Conservation (phyloP, 257 asterid species). For the Solanum pinnatisectum region DNA sequence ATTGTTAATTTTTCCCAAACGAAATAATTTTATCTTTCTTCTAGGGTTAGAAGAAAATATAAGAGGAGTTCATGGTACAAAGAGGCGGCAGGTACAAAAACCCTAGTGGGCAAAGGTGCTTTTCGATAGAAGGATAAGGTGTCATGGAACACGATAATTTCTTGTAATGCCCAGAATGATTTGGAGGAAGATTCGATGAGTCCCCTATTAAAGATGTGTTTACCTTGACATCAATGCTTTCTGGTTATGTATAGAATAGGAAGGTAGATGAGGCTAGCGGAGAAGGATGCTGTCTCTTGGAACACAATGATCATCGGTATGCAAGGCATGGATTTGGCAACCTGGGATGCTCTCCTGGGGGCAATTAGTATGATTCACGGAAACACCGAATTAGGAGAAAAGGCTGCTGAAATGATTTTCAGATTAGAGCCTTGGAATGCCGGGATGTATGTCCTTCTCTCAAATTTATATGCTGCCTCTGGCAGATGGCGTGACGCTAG, state of each 20-base stretch:
- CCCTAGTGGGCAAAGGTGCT: conserved; percentile 32
- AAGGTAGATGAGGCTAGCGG: too few relatives aligned
- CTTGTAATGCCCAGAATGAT: conserved; percentile 63
- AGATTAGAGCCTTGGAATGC: conserved; percentile 81
- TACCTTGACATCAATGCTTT: conserved; percentile 85
- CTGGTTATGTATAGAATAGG: conserved; percentile 83
- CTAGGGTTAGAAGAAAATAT: not conserved
- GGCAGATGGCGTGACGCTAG: conserved; percentile 80
- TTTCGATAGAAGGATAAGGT: conserved; percentile 57
- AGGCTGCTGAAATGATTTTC: conserved; percentile 82
- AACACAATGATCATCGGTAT: too few relatives aligned
- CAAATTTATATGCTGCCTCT: conserved; percentile 56
- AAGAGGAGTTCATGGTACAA: not conserved
- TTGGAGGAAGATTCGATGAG: conserved; percentile 55
- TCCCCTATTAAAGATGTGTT: conserved; percentile 64
- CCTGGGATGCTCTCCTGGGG: conserved; percentile 89
- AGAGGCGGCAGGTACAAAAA: not conserved
- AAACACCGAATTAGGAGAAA: conserved; percentile 69
- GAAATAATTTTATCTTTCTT: not conserved
- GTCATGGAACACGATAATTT: conserved; percentile 83
- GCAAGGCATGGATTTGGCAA: too few relatives aligned
- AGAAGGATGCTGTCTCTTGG: too few relatives aligned
- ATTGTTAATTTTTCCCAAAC: too few relatives aligned
- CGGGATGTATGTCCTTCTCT: conserved; percentile 38
- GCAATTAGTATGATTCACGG: conserved; percentile 92